Evolutionary conservation across 1,284 basidiomycete genomes (phyloP), one percentile per base, ranked within the genome.

Genomic region (Malassezia slooffiae): DNA sequence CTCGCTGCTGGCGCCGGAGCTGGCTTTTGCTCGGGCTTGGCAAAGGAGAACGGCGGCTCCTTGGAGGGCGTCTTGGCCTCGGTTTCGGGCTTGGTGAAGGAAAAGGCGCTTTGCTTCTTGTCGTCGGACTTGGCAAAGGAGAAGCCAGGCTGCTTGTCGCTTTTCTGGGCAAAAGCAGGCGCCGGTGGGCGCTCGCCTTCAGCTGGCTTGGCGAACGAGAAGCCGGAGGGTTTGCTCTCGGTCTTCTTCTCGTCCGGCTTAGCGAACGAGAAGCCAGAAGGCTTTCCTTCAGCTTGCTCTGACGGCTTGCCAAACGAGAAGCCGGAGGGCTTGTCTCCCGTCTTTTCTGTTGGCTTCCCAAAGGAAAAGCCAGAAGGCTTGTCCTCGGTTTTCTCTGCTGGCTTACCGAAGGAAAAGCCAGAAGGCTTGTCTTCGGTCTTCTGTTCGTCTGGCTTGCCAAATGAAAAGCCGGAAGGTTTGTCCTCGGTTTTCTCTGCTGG

Each of bases 31-130:
- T 33, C 15, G 15, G 11, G 19, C 19, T 20, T 20, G 9, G 9
- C 31, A 16, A 33, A 33, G 2, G 31, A 16, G 15, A 16, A 16
- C 10, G 33, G 15, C 11, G 24, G 24, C 24, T 26, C 12, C 8
- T 7, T 26, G 34, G 39, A 44, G 2, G 42, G 21, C 3, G 48
- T 42, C 39, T 49, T 55, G 11, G 33, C 16, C 1, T 41, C 21
- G 12, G 41, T 45, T 17, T 15, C 46, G 2, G 53, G 17, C 32
- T 23, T 28, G 7, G 33, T 19, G 26, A 15, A 9, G 20, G 8
- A 26, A 5, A 10, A 4, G 5, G 8, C 12, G 12, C 4, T 3
- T 21, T 36, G 17, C 34, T 8, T 21, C 6, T n/a, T 24, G 12
- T 26, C 21, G 19, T 36, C 16, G 9, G 34, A 17, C 34, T 36